A percentile compares a stretch with the other conserved stretches of the same genome.
These are phyloP conservation scores for Afroboletus lepidellus DNA, from an alignment of 1,284 basidiomycete species.

Conservation along the genomic window DNA sequence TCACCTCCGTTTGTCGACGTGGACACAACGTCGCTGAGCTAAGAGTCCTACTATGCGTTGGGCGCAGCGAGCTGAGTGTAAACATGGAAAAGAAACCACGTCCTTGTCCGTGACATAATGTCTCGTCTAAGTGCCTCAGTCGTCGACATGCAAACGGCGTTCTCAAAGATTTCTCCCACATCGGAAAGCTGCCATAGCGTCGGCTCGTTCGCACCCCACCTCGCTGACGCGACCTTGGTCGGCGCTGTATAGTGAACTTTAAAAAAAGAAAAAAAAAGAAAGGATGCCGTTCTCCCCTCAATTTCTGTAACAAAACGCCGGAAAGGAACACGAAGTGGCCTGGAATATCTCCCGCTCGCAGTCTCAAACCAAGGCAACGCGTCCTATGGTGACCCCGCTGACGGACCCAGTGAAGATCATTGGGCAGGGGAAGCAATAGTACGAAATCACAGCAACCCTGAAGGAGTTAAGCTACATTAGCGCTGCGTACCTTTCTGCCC, in stretches of 20 bases:
- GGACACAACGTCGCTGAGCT: conserved; percentile 17
- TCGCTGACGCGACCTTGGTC: conserved; percentile 21
- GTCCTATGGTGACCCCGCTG: conserved; percentile 11
- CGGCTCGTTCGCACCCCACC: conserved; percentile 35
- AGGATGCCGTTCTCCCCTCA: too few relatives aligned
- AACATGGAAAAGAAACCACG: background rate
- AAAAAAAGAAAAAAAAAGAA: conserved; percentile 14
- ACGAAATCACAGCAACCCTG: conserved; percentile 30
- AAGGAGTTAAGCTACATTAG: conserved; percentile 32
- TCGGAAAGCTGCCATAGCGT: conserved; percentile 17
- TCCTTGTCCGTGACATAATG: conserved; percentile 27
- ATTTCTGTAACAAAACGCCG: background rate
- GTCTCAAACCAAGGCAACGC: background rate
- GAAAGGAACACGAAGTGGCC: background rate
- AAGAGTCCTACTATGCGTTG: background rate
- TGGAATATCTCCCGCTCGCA: conserved; percentile 2
- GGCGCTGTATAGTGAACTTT: conserved; percentile 22
- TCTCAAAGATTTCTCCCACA: conserved; percentile 30
- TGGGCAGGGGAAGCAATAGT: conserved; percentile 7
- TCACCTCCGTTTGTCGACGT: conserved; percentile 13
- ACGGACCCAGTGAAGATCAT: conserved; percentile 14
- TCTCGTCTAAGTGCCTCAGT: conserved; percentile 18
- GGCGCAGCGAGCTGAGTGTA: background rate
- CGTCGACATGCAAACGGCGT: conserved; percentile 30
- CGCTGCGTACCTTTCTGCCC: conserved; percentile 7